phyloP scores from a whole-genome alignment of 2,329 filamentous ascomycete species.

The Harringtonia aguacate region DNA sequence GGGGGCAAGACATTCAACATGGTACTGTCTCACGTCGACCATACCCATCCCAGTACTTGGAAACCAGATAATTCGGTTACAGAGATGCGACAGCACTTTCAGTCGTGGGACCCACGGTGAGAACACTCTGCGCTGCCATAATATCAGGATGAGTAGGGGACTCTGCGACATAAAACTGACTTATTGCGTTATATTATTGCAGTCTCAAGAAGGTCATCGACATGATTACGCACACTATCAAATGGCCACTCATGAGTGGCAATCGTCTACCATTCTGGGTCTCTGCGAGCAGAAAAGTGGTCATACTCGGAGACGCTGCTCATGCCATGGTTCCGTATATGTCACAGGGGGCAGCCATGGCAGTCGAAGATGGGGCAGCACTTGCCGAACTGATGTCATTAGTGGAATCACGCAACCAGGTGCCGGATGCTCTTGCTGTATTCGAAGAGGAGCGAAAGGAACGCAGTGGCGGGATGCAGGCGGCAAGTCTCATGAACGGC shows the following conservation, averaged over 20 bases:
- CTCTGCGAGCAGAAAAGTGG: conserved; percentile 26
- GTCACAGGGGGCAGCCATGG: conserved; percentile 34
- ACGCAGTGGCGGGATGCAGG: conserved; percentile 27
- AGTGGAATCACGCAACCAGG: conserved; percentile 15
- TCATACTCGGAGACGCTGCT: conserved; percentile 37
- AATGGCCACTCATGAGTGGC: conserved; percentile 26
- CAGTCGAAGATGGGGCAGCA: conserved; percentile 37
- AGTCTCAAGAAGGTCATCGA: conserved; percentile 17
- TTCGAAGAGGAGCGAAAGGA: conserved; percentile 25
- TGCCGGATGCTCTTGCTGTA: conserved; percentile 21
- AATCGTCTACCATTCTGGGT: conserved; percentile 32
- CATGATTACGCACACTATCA: neutral
- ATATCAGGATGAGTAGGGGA: too few relatives aligned
- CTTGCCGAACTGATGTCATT: conserved; percentile 26
- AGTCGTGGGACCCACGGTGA: too few relatives aligned
- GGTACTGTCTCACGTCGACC: conserved; percentile 31
- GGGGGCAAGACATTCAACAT: conserved; percentile 32
- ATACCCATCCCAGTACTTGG: conserved; percentile 16
- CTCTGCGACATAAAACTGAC: too few relatives aligned
- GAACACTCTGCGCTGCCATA: too few relatives aligned
- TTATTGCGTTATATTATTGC: too few relatives aligned
- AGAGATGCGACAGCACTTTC: neutral
- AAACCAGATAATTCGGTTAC: neutral
- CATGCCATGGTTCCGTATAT: conserved; percentile 37
- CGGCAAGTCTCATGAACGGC: conserved; percentile 33